Evolutionary conservation across 2,329 filamentous ascomycete species (phyloP).

Genomic region (Aspergillus pseudoviridinutans): DNA sequence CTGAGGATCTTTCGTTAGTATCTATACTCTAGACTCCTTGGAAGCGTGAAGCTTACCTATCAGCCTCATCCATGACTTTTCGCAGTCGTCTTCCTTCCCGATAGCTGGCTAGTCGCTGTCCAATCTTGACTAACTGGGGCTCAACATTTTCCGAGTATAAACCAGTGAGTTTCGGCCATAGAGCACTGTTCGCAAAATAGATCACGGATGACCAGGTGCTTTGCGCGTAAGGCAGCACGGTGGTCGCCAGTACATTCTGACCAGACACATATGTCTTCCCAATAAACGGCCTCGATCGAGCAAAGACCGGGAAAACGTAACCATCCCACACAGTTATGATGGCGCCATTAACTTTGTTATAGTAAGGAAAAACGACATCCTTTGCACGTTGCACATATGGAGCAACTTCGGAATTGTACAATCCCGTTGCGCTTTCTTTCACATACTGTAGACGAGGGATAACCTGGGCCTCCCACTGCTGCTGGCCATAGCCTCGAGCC

Average conservation of each 20-base stretch:
- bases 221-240: slow-evolving; percentile 66
- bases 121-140: slow-evolving; percentile 88
- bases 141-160: slow-evolving; percentile 91
- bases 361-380: slow-evolving; percentile 65
- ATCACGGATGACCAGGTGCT: slow-evolving; percentile 67
- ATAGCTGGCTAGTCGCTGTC: slow-evolving; percentile 71
- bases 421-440: slow-evolving; percentile 55
- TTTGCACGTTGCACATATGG: slow-evolving; percentile 67
- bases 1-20: slow-evolving; percentile 14
- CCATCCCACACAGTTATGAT: slow-evolving; percentile 30
- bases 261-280: slow-evolving; percentile 63
- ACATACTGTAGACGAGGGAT: slow-evolving; percentile 69
- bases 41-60: slow-evolving; percentile 34
- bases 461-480: slow-evolving; percentile 74
- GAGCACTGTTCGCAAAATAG: slow-evolving; percentile 66
- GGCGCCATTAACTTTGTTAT: slow-evolving; percentile 65
- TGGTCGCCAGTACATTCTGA: slow-evolving; percentile 63
- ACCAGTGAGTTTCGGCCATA: slow-evolving; percentile 77
- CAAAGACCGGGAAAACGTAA: slow-evolving; percentile 71
- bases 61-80: slow-evolving; percentile 54
- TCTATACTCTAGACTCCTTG: not conserved
- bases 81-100: slow-evolving; percentile 59
- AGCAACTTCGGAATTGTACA: slow-evolving; percentile 68
- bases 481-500: slow-evolving; percentile 60
- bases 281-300: slow-evolving; percentile 69